phyloP scores from a whole-genome alignment of 1,139 yeast genomes.

The Debaryomyces subglobosus region DNA sequence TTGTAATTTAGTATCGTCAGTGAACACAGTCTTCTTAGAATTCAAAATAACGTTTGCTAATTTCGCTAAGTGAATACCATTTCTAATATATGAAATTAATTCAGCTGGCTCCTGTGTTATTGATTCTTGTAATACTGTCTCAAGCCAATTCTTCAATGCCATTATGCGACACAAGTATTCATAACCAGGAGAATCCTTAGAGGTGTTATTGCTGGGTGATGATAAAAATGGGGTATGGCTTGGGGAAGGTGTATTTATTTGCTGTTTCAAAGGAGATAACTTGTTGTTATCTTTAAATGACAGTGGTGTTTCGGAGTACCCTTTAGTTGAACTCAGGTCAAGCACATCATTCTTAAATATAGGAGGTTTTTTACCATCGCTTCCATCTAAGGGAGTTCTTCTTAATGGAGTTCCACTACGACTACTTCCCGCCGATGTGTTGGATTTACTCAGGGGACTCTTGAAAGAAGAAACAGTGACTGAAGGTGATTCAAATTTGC shows the following conservation, averaged over 20 bases:
- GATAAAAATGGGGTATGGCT: conserved; percentile 26
- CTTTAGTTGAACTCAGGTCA: conserved; percentile 18
- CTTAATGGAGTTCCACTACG: conserved; percentile 26
- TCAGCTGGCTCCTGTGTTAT: conserved; percentile 58
- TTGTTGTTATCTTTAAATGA: conserved; percentile 10
- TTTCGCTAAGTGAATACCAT: conserved; percentile 86
- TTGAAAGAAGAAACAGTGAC: conserved; percentile 51
- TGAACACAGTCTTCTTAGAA: conserved; percentile 49
- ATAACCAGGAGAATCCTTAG: conserved; percentile 49
- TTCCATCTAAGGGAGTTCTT: conserved; percentile 15
- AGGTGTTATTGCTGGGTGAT: conserved; percentile 33
- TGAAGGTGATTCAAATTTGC: conserved; percentile 48
- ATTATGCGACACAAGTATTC: conserved; percentile 88
- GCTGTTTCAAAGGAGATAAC: conserved; percentile 20
- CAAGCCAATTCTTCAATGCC: conserved; percentile 70
- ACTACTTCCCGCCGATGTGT: conserved; percentile 23
- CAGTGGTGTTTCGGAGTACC: conserved; percentile 1
- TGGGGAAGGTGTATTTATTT: conserved; percentile 17
- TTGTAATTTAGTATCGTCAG: conserved; percentile 59
- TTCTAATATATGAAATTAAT: conserved; percentile 59
- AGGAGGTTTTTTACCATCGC: conserved; percentile 22
- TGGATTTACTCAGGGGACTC: conserved; percentile 27
- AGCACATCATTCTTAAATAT: conserved; percentile 16
- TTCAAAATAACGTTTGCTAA: conserved; percentile 77
- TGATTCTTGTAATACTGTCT: conserved; percentile 46